Evolutionary conservation across 2,329 filamentous ascomycete genomes (phyloP).

Genomic region (Anisogramma anomala): DNA sequence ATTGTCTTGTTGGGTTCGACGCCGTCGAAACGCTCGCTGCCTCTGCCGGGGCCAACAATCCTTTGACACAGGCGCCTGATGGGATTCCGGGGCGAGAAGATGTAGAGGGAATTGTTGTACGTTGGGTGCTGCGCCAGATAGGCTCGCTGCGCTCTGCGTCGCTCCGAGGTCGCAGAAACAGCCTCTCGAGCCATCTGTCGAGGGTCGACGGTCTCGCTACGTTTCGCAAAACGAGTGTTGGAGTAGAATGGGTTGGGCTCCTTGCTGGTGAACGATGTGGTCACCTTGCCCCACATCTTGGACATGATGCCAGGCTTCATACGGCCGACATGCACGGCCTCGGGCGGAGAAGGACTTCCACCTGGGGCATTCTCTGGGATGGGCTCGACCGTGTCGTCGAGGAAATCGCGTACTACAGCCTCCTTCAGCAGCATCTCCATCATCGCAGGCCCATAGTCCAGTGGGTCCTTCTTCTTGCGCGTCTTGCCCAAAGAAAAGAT

Average conservation of each 20-base stretch:
- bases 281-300: slow-evolving; percentile 48
- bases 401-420: slow-evolving; percentile 85
- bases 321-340: slow-evolving; percentile 25
- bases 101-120: slow-evolving; percentile 85
- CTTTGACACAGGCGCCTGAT: slow-evolving; percentile 75
- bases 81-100: slow-evolving; percentile 69
- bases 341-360: slow-evolving; percentile 25
- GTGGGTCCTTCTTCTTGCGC: slow-evolving; percentile 59
- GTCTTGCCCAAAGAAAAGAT: slow-evolving; percentile 54
- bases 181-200: slow-evolving; percentile 83
- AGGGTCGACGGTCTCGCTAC: slow-evolving; percentile 71
- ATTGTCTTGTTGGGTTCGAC: slow-evolving; percentile 77
- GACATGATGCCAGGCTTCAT: slow-evolving; percentile 49
- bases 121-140: slow-evolving; percentile 77
- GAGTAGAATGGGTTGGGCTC: slow-evolving; percentile 96
- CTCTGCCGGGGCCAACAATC: slow-evolving; percentile 83
- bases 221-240: slow-evolving; percentile 53
- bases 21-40: slow-evolving; percentile 76
- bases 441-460: slow-evolving; percentile 83
- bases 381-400: slow-evolving; percentile 58
- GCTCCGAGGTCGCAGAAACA: slow-evolving; percentile 67
- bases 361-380: slow-evolving; percentile 27
- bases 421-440: slow-evolving; percentile 97
- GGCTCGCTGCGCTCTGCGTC: slow-evolving; percentile 80
- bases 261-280: slow-evolving; percentile 43